Evolutionary conservation across 73 alveolate species (phyloP).

Genomic region (Paramecium sonneborni): DNA sequence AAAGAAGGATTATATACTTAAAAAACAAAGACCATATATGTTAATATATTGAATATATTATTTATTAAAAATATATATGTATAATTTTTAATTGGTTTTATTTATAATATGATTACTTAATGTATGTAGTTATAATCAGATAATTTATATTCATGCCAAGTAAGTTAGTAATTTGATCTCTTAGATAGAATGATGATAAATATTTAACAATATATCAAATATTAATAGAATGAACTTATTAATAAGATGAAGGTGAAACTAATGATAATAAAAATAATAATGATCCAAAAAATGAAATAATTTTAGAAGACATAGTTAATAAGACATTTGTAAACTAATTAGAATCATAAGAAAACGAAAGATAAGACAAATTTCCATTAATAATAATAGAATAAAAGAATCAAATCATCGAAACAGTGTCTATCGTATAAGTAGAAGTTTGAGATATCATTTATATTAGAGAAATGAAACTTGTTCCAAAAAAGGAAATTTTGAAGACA

Average conservation of each 20-base stretch:
- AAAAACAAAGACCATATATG: background rate
- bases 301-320: background rate
- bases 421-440: constrained; percentile 37
- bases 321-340: background rate
- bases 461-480: constrained; percentile 52
- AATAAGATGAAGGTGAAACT: constrained; percentile 1
- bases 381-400: background rate
- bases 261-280: background rate
- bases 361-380: background rate
- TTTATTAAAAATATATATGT: too few species aligned
- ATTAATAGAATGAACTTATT: background rate
- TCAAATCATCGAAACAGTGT: constrained; percentile 4
- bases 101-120: too few species aligned
- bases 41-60: too few species aligned
- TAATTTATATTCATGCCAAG: constrained; percentile 3
- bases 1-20: background rate
- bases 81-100: too few species aligned
- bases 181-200: constrained; percentile 33
- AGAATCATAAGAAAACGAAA: too few species aligned
- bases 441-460: constrained; percentile 47
- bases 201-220: background rate
- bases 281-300: background rate
- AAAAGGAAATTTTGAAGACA: background rate
- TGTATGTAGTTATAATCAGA: too few species aligned
- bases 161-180: background rate